Base-by-base conservation (phyloP, 768 basidiomycete species). In the Leucocoprinus leucothites region DNA sequence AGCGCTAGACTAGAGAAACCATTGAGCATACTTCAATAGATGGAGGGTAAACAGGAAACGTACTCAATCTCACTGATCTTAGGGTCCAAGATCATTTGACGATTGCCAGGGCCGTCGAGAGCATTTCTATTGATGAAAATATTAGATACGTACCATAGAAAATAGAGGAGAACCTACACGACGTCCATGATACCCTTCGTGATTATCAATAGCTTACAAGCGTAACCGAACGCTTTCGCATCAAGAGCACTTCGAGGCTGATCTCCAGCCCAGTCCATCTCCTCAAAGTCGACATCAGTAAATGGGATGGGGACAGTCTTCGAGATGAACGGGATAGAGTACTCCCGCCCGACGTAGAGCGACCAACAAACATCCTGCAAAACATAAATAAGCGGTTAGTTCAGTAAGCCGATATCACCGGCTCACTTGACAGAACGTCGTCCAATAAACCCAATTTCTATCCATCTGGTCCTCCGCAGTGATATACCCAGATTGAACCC, bases 271-370 rank as follows among this genome's bases (percentile, higher is more conserved):
- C 75, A 82, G 21, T 71, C 69, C 58, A 74, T 66, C 50, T 76
- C 65, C 61, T 85, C 82, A 48, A 79, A 75, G n/a, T 77, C 74
- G 0, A 67, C 58, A 31, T 80, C 77, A 9, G 81, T 75, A 56
- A 74, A 75, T 1, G 82, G 81, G 51, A 79, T 68, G 0, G 77
- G 71, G 48, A 81, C 71, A 14, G 64, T 65, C 40, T 71, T 68
- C 21, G 69, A 64, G 9, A 61, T 58, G 3, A 57, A 55, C 2
- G 74, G 75, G 21, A 82, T 72, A 51, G 74, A 77, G 63, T 79
- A 81, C 50, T 85, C 82, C 18, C 84, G 75, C 7, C 84, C 84
- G n/a, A 85, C 82, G 48, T 84, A 84, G 0, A 85, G 69, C 1
- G 81, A 82, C 84, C 84, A 85, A 49, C 81, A 84, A 4, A 82